These are phyloP conservation scores for Phytophthora tentaculata DNA, from an alignment of 352 stramenopile species.

Conservation along the genomic window DNA sequence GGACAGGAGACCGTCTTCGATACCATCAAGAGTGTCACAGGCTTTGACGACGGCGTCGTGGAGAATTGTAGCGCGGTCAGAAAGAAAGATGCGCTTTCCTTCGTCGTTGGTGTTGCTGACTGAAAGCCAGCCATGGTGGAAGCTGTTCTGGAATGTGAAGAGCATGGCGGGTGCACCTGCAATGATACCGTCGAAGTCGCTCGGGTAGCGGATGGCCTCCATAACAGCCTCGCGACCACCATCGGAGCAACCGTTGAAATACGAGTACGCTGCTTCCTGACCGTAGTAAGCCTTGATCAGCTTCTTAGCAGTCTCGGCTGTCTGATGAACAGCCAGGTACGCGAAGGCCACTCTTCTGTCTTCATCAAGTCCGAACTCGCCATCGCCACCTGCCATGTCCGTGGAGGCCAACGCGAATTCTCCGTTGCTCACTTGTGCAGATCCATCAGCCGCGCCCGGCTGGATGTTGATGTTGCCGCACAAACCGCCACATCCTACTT, in stretches of 20 bases:
- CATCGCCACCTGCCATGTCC: constrained; percentile 46
- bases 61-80: constrained; percentile 38
- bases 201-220: constrained; percentile 46
- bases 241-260: constrained; percentile 56
- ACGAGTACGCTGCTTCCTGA: constrained; percentile 43
- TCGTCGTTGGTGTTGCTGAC: constrained; percentile 40
- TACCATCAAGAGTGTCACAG: constrained; percentile 43
- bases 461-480: constrained; percentile 42
- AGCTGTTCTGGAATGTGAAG: constrained; percentile 51
- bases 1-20: constrained; percentile 45
- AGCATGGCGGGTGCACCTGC: constrained; percentile 46
- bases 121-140: constrained; percentile 50
- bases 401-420: constrained; percentile 39
- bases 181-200: constrained; percentile 52
- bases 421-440: constrained; percentile 31
- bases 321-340: constrained; percentile 49
- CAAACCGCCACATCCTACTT: constrained; percentile 46
- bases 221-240: constrained; percentile 50
- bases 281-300: constrained; percentile 51
- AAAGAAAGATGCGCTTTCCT: constrained; percentile 33
- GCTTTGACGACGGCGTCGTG: constrained; percentile 45
- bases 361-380: constrained; percentile 42
- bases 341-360: constrained; percentile 41
- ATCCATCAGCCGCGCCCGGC: constrained; percentile 34
- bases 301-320: constrained; percentile 42